Conservation (phyloP, 2,329 filamentous ascomycete species). For the Diaporthe australafricana region DNA sequence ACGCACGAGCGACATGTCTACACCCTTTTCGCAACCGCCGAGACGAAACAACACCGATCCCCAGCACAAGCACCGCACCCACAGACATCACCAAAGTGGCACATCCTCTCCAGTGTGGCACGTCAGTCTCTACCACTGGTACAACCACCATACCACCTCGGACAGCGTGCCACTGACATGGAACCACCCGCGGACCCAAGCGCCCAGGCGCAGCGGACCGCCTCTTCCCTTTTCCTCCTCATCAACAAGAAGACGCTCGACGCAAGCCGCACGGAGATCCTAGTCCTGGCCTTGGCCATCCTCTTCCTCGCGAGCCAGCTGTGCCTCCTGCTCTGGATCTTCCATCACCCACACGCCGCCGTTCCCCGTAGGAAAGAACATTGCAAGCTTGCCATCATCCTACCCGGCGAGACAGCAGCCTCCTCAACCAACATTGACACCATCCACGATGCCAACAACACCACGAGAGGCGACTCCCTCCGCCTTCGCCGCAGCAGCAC, state of each 20-base stretch:
- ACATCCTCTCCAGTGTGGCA: neutral
- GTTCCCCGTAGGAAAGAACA: neutral
- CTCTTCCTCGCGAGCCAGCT: slow-evolving; percentile 49
- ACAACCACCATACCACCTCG: neutral
- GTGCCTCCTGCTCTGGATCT: slow-evolving; percentile 47
- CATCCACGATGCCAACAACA: neutral
- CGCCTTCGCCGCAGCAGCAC: slow-evolving; percentile 24
- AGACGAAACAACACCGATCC: slow-evolving; percentile 1
- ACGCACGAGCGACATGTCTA: slow-evolving; percentile 25
- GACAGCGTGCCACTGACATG: neutral
- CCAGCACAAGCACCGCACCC: neutral
- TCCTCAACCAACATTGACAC: neutral
- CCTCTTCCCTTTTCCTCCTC: neutral
- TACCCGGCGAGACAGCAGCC: neutral
- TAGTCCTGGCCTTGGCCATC: slow-evolving; percentile 48
- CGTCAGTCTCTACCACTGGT: neutral
- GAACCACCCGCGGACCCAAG: slow-evolving; percentile 4
- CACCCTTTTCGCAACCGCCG: neutral
- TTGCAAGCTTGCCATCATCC: neutral
- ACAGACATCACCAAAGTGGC: neutral
- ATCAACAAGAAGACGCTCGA: slow-evolving; percentile 36
- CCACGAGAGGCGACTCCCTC: neutral
- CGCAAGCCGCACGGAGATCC: slow-evolving; percentile 48
- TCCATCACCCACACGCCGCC: slow-evolving; percentile 40
- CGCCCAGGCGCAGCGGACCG: neutral